A percentile compares a stretch with the other conserved stretches of the same genome.
Conservation (phyloP, 176 grass and related monocot genomes). For the Ensete glaucum region DNA sequence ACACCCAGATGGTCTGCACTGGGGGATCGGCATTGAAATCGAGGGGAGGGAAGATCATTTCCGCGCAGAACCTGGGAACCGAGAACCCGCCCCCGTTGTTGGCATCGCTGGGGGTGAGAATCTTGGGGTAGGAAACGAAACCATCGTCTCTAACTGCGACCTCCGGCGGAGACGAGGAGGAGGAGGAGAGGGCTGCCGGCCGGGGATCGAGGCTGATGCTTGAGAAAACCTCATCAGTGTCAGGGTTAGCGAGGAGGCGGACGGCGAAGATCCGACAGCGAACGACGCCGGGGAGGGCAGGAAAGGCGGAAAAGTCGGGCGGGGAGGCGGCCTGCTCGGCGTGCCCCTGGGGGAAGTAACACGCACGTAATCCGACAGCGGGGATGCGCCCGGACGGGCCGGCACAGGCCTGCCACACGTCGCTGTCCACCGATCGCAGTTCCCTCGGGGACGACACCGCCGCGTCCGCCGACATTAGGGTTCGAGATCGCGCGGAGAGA, state of each 20-base stretch:
- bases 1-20: conserved; percentile 44
- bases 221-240: conserved; percentile 87
- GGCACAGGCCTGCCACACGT: conserved; percentile 4
- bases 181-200: neutral
- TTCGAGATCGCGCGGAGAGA: neutral
- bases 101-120: conserved; percentile 54
- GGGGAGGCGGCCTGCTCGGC: conserved; percentile 15
- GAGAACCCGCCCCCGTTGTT: conserved; percentile 74
- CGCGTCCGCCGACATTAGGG: neutral
- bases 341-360: conserved; percentile 22
- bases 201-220: conserved; percentile 51
- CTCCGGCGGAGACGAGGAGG: neutral
- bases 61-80: conserved; percentile 60
- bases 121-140: conserved; percentile 39
- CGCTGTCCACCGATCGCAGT: neutral
- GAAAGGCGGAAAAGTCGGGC: conserved; percentile 17
- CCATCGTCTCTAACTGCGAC: conserved; percentile 11
- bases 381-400: neutral
- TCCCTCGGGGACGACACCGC: neutral
- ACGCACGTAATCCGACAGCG: neutral
- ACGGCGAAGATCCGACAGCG: conserved; percentile 55
- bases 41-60: conserved; percentile 59
- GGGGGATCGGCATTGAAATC: conserved; percentile 45
- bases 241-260: conserved; percentile 55
- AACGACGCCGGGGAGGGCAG: conserved; percentile 28